Conservation (phyloP, 495 filamentous ascomycete species). For the Niebla homalea region DNA sequence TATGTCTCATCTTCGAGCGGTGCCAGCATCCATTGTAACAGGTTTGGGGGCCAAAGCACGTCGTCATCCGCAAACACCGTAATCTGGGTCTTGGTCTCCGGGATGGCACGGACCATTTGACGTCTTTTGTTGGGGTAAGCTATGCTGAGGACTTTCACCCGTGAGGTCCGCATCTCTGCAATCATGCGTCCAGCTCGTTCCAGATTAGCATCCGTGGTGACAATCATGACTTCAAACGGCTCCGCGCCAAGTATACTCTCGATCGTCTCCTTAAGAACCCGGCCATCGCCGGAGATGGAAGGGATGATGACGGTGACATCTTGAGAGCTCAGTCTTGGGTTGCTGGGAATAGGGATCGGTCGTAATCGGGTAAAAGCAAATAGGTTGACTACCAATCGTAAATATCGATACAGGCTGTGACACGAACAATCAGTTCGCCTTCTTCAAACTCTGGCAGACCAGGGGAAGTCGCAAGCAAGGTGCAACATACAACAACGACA, state of each 20-base stretch:
- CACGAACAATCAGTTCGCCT: slow-evolving; percentile 2
- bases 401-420: slow-evolving; percentile 44
- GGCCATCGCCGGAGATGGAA: slow-evolving; percentile 49
- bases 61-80: slow-evolving; percentile 82
- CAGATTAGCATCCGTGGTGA: slow-evolving; percentile 51
- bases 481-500: slow-evolving; percentile 18
- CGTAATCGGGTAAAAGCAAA: slow-evolving; percentile 51
- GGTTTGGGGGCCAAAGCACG: slow-evolving; percentile 65
- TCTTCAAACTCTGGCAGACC: background rate
- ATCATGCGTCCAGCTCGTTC: slow-evolving; percentile 40
- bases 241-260: slow-evolving; percentile 42
- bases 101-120: slow-evolving; percentile 71
- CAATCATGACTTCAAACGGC: slow-evolving; percentile 45
- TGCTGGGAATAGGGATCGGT: slow-evolving; percentile 46
- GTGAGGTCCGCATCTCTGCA: slow-evolving; percentile 35
- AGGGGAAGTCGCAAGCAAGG: background rate
- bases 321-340: slow-evolving; percentile 48
- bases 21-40: slow-evolving; percentile 72
- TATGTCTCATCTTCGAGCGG: slow-evolving; percentile 67
- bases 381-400: slow-evolving; percentile 52
- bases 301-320: slow-evolving; percentile 68
- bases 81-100: slow-evolving; percentile 57
- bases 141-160: slow-evolving; percentile 40
- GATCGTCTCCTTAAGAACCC: slow-evolving; percentile 46
- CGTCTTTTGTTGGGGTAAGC: slow-evolving; percentile 66